Base-by-base conservation (phyloP, 2,329 filamentous ascomycete species). In the Paradendryphiella salina region DNA sequence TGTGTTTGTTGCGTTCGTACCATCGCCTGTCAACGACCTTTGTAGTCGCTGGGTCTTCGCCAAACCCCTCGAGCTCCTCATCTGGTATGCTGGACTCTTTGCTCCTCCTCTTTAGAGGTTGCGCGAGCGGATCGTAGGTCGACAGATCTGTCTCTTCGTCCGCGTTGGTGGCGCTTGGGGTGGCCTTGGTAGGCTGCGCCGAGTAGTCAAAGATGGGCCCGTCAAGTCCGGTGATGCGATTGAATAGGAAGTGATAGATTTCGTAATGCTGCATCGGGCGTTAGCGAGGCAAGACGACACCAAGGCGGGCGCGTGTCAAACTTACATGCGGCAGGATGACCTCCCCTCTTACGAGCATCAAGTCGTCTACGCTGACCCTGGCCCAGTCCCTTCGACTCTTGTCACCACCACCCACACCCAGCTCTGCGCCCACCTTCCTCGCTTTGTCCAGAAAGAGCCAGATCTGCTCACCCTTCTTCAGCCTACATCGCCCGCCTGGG, bases 1-100 rank as follows among this genome's bases (percentile, higher is more conserved):
- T 97, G 73, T 99, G 94, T 75, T 97, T 99, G 72, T 97, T 96
- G 67, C 86, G 84, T 77, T 96, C 91, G 72, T 96, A 99, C 94
- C 94, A 99, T 53, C 94, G 80, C 53, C 94, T 83, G 76, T 99
- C 93, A 3, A 99, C 93, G 3, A 99, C 92, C 71, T 96, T 97
- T 3, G 93, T 97, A 56, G 88, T 75, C 3, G 82, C 82, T 0
- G 92, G 85, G 63, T 97, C 92, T 55, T 94, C 88, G 33, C 80
- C 74, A 20, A 80, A 85, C 11, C 93, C 93, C 75, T 96, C 93
- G 10, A 81, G 75, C 21, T 78, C 72, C 3, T 70, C 59, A 44
- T 79, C 75, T 86, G 81, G 45, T 20, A 70, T 46, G 0, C 50
- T 45, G 4, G 78, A 69, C 23, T 47, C 57, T 49, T 67, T 71